These are phyloP conservation scores for Ustilaginoidea virens DNA, from an alignment of 2,329 filamentous ascomycete species.

Conservation along the genomic window DNA sequence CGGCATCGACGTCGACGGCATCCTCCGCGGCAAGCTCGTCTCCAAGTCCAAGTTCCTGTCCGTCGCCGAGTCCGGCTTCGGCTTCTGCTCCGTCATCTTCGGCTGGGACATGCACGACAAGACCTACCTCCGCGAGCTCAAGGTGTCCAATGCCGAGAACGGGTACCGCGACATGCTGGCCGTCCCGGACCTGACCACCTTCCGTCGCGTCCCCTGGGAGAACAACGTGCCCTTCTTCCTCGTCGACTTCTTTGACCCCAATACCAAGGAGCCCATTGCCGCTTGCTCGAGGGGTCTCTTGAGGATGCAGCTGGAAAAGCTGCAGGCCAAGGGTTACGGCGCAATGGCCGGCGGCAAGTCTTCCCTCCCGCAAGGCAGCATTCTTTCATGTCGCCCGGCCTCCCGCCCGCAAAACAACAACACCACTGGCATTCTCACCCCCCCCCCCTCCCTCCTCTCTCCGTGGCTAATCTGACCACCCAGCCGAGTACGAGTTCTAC, in stretches of 20 bases:
- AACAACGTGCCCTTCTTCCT: slow-evolving; percentile 74
- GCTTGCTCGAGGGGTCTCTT: slow-evolving; percentile 70
- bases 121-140: slow-evolving; percentile 74
- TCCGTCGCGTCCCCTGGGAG: slow-evolving; percentile 83
- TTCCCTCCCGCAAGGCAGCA: not conserved
- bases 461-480: too few species aligned
- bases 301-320: slow-evolving; percentile 49
- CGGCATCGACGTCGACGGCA: slow-evolving; percentile 74
- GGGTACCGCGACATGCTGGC: slow-evolving; percentile 79
- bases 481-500: slow-evolving; percentile 92
- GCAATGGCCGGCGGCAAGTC: slow-evolving; percentile 78
- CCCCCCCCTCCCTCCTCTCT: too few species aligned
- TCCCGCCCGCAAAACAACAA: not conserved
- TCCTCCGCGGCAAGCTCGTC: slow-evolving; percentile 77
- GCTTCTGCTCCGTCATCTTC: slow-evolving; percentile 88
- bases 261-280: slow-evolving; percentile 53
- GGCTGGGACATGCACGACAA: slow-evolving; percentile 96
- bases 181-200: slow-evolving; percentile 61
- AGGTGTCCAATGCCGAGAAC: slow-evolving; percentile 80
- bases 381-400: not conserved
- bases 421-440: too few species aligned
- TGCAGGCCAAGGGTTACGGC: slow-evolving; percentile 53
- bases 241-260: slow-evolving; percentile 70
- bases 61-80: slow-evolving; percentile 66
- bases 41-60: slow-evolving; percentile 88